Base-by-base conservation (phyloP, 2,329 filamentous ascomycete species). In the Nemania bipapillata region DNA sequence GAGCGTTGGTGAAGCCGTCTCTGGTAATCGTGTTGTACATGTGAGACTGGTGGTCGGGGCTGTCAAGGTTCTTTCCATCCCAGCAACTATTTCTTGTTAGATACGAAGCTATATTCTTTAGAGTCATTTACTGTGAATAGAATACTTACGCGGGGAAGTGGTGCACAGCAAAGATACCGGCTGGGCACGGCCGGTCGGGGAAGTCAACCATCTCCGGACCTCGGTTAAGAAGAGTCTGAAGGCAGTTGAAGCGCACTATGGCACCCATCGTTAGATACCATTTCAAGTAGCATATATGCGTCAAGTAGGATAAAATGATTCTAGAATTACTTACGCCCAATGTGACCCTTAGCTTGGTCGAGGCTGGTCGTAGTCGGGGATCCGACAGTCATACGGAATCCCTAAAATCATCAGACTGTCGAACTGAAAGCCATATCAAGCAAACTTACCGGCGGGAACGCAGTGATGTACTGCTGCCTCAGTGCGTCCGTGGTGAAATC, bases 321-420 rank as follows among this genome's bases (percentile, higher is more conserved):
- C 20, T 9, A 9, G 22, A 26, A 28, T 26, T 50, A 26, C 50
- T 32, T 53, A 53, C 50, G 78, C 6, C 79, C 78, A 63, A 79
- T 74, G 70, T 81, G 78, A 20, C 75, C 74, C 60, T 76, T 77
- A 53, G 79, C 79, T 7, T 76, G 72, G 30, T 73, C 71, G 4
- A 74, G 61, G 11, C 70, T 70, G 57, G 35, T 65, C 1, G 75
- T 77, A 26, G 76, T 72, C 22, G 76, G 76, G 59, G 76, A 80
- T 63, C 82, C 82, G 35, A 83, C 79, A 7, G 81, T 79, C 82
- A 84, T 84, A 54, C 82, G 79, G 77, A 84, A 84, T 11, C 82
- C 81, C 79, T 81, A 52, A 4, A 50, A 54, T 37, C 4, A 28
- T 73, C 60, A 76, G 68, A 66, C n/a, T n/a, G 4, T 24, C 24